Percentiles rank a stretch among this genome's conserved stretches.
phyloP scores from a whole-genome alignment of 2,329 filamentous ascomycete species.

The Colletotrichum salicis region DNA sequence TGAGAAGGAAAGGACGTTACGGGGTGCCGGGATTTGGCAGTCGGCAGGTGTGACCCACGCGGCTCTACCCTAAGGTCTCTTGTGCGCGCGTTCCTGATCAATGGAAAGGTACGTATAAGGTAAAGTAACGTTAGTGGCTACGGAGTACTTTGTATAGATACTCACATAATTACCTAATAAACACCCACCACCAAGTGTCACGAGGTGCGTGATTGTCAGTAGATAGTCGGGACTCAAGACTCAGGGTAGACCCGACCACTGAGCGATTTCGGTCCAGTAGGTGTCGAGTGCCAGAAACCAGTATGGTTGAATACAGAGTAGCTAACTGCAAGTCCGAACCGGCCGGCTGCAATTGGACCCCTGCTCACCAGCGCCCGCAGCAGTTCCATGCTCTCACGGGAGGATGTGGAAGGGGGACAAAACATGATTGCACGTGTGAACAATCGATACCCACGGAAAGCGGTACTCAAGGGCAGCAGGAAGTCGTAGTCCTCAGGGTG shows the following conservation, averaged over 20 bases:
- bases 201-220: neutral
- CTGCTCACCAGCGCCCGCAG: conserved; percentile 4
- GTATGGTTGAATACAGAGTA: no score
- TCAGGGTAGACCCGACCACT: neutral
- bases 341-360: neutral
- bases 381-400: neutral
- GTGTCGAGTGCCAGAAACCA: neutral
- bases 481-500: neutral
- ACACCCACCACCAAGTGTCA: neutral
- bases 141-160: no score
- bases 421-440: conserved; percentile 1
- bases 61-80: neutral
- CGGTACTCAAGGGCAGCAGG: neutral
- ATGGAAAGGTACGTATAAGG: no score
- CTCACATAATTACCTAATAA: neutral
- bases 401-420: neutral
- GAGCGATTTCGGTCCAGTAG: neutral
- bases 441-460: neutral
- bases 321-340: no score
- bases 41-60: neutral
- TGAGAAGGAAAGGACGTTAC: neutral
- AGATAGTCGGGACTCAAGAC: neutral
- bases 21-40: neutral
- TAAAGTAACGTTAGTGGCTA: no score
- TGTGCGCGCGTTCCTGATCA: neutral